Conservation (phyloP, 2,329 filamentous ascomycete species). For the Neocucurbitaria cava region DNA sequence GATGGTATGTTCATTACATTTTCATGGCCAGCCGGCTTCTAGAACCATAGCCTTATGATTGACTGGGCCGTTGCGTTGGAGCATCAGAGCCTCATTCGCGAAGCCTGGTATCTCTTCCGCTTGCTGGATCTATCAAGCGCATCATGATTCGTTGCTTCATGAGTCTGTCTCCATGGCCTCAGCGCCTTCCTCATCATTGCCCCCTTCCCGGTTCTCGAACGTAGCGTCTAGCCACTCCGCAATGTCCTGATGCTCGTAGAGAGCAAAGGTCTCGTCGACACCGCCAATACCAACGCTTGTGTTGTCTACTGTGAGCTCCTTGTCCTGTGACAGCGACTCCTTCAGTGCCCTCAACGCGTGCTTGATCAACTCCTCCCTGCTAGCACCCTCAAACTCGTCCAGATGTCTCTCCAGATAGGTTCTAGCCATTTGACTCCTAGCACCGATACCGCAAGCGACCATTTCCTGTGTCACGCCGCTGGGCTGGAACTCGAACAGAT, state of each 20-base stretch:
- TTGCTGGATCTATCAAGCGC: background rate
- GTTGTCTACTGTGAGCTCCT: conserved; percentile 96
- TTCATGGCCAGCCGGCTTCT: conserved; percentile 23
- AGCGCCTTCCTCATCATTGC: conserved; percentile 41
- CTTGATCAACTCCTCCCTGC: conserved; percentile 83
- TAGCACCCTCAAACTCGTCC: conserved; percentile 78
- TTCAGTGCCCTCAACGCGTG: conserved; percentile 92
- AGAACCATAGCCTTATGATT: conserved; percentile 11
- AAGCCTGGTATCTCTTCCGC: background rate
- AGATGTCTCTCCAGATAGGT: conserved; percentile 95
- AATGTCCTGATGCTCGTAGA: conserved; percentile 89
- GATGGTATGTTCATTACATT: conserved; percentile 29
- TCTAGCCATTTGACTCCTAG: conserved; percentile 94
- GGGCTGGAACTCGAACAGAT: conserved; percentile 98
- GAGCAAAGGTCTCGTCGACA: conserved; percentile 79
- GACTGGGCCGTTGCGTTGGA: background rate
- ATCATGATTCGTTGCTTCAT: conserved; percentile 19
- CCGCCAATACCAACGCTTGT: conserved; percentile 90
- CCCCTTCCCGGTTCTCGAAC: conserved; percentile 55
- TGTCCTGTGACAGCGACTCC: conserved; percentile 95
- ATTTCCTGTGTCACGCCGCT: conserved; percentile 97
- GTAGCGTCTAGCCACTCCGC: conserved; percentile 82
- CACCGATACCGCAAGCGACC: conserved; percentile 93
- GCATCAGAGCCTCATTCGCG: background rate
- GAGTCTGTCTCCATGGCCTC: conserved; percentile 65